These are phyloP conservation scores for Thuidium tamariscinum DNA, from an alignment of 225 moss, liverwort and hornwort genomes.

Conservation along the genomic window DNA sequence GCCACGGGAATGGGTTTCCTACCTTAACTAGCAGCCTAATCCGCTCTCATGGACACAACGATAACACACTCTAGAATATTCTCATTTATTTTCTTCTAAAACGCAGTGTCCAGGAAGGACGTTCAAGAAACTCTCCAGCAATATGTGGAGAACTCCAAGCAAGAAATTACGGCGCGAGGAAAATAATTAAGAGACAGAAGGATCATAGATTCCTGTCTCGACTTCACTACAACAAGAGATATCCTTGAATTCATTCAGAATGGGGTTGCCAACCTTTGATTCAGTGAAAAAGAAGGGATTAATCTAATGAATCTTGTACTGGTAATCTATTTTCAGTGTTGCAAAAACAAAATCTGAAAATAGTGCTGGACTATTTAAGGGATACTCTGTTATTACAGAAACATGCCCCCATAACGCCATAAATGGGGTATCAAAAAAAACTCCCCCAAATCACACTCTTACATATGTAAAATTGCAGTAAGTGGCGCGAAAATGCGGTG, in stretches of 20 bases:
- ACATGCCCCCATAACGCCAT: not conserved
- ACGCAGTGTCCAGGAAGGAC: not conserved
- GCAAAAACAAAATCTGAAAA: not conserved
- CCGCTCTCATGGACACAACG: not conserved
- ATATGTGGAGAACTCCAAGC: not conserved
- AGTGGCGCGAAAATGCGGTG: not conserved
- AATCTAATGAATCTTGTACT: not conserved
- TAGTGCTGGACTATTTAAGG: not conserved
- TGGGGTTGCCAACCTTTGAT: not conserved
- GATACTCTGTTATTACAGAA: not conserved
- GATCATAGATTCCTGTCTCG: not conserved
- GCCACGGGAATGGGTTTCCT: not conserved
- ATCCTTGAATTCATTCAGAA: not conserved
- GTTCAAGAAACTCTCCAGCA: not conserved
- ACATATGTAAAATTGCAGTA: not conserved
- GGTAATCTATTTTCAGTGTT: not conserved
- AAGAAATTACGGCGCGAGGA: not conserved
- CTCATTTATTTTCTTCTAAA: not conserved
- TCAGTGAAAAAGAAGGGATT: not conserved
- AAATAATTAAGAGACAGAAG: not conserved
- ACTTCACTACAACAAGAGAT: not conserved
- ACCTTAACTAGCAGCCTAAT: not conserved
- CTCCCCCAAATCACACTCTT: not conserved
- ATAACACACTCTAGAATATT: not conserved
- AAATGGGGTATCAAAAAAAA: not conserved